Conservation (phyloP, 1,139 yeast species). For the Yamadazyma aaseri region DNA sequence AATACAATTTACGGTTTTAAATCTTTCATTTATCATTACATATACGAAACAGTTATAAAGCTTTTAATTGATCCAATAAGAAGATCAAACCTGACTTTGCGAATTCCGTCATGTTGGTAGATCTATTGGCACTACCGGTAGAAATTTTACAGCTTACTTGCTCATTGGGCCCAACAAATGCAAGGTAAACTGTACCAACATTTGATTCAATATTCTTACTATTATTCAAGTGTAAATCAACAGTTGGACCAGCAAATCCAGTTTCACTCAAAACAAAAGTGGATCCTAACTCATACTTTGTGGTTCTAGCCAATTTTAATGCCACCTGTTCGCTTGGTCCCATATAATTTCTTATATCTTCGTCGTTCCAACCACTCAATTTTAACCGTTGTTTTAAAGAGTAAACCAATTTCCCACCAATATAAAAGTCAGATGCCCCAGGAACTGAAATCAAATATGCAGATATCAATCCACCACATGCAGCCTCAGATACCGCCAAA, state of each 20-base stretch:
- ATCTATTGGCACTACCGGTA: conserved; percentile 52
- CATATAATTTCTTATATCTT: conserved; percentile 67
- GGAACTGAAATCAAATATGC: conserved; percentile 80
- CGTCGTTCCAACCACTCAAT: conserved; percentile 74
- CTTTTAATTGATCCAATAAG: conserved; percentile 41
- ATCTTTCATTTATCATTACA: not conserved
- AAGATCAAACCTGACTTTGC: conserved; percentile 67
- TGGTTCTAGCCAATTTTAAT: conserved; percentile 69
- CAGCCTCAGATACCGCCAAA: conserved; percentile 79
- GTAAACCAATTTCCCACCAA: conserved; percentile 81
- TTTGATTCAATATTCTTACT: conserved; percentile 19
- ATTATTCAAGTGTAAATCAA: conserved; percentile 37
- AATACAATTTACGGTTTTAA: too few species aligned
- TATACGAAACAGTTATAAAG: too few species aligned
- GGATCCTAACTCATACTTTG: conserved; percentile 77
- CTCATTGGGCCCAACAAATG: conserved; percentile 65
- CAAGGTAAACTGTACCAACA: conserved; percentile 71
- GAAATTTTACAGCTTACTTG: conserved; percentile 49
- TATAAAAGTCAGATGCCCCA: conserved; percentile 80
- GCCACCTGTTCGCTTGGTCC: conserved; percentile 84
- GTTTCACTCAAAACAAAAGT: conserved; percentile 82
- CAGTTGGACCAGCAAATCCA: conserved; percentile 82
- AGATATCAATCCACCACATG: conserved; percentile 84
- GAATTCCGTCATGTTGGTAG: conserved; percentile 70
- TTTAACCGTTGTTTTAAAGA: conserved; percentile 72